phyloP scores from a whole-genome alignment of 176 grass and related monocot genomes.

The Coix lacrymajobi region DNA sequence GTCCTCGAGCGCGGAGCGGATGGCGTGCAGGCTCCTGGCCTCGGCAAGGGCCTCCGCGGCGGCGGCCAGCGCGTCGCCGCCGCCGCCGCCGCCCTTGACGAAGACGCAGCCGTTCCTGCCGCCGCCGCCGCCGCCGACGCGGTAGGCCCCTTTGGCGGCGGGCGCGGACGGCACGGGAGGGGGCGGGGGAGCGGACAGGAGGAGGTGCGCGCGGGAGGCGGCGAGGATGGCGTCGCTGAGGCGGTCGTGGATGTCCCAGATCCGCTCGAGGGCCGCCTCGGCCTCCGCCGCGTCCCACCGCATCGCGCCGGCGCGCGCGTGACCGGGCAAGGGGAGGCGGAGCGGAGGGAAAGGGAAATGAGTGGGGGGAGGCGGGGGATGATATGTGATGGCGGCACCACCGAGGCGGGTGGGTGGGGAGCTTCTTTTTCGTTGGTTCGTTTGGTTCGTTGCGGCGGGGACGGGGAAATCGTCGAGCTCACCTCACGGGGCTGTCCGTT shows the following conservation, averaged over 20 bases:
- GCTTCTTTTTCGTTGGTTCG: background rate
- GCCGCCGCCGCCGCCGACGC: background rate
- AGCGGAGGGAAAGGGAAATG: background rate
- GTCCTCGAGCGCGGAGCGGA: constrained; percentile 81
- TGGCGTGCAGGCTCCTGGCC: constrained; percentile 80
- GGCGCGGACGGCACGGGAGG: background rate
- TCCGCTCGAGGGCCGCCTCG: constrained; percentile 48
- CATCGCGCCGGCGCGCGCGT: background rate
- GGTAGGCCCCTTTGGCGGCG: background rate
- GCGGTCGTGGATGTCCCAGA: constrained; percentile 70
- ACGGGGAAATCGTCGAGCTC: background rate
- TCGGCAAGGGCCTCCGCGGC: constrained; percentile 49
- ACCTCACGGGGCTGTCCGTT: no score
- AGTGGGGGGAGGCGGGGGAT: background rate
- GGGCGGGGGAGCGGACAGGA: constrained; percentile 1
- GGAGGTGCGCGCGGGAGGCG: constrained; percentile 42
- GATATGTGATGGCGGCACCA: background rate
- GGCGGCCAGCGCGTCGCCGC: constrained; percentile 5
- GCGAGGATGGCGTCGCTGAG: constrained; percentile 62
- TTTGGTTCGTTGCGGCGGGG: background rate
- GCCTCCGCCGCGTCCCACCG: constrained; percentile 40
- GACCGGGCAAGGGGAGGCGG: background rate
- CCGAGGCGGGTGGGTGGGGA: background rate
- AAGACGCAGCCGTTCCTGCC: constrained; percentile 48
- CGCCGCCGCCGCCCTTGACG: constrained; percentile 26